phyloP scores from a whole-genome alignment of 1,284 basidiomycete species.

The Golubevia pallescens region DNA sequence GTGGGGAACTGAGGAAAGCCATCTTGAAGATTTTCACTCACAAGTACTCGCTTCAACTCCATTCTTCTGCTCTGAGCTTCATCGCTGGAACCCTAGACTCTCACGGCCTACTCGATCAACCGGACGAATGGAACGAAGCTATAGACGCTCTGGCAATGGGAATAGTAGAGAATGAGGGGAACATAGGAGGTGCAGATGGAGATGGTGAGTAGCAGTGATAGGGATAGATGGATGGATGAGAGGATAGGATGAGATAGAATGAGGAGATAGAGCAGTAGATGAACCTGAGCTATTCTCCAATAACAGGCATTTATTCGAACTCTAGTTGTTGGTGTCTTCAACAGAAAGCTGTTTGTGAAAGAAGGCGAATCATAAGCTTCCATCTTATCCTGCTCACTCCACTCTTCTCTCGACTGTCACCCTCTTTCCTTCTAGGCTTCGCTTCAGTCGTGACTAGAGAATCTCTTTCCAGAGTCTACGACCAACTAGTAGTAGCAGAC shows the following conservation, averaged over 20 bases:
- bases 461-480: conserved; percentile 47
- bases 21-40: conserved; percentile 53
- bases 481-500: conserved; percentile 44
- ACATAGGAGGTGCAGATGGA: conserved; percentile 8
- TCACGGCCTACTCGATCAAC: conserved; percentile 40
- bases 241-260: conserved; percentile 1
- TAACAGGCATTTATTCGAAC: too few species aligned
- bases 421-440: neutral
- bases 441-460: conserved; percentile 42
- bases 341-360: too few species aligned
- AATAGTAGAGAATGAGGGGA: conserved; percentile 36
- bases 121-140: conserved; percentile 43
- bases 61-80: conserved; percentile 52
- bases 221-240: conserved; percentile 5
- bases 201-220: neutral
- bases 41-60: conserved; percentile 56
- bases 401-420: neutral
- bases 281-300: too few species aligned
- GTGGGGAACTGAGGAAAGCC: neutral
- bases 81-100: conserved; percentile 44
- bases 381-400: too few species aligned
- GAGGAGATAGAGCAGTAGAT: too few species aligned
- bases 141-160: conserved; percentile 56
- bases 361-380: too few species aligned
- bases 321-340: too few species aligned